Base-by-base conservation (phyloP, 805 yeast genomes). In the Saturnispora ahearnii region DNA sequence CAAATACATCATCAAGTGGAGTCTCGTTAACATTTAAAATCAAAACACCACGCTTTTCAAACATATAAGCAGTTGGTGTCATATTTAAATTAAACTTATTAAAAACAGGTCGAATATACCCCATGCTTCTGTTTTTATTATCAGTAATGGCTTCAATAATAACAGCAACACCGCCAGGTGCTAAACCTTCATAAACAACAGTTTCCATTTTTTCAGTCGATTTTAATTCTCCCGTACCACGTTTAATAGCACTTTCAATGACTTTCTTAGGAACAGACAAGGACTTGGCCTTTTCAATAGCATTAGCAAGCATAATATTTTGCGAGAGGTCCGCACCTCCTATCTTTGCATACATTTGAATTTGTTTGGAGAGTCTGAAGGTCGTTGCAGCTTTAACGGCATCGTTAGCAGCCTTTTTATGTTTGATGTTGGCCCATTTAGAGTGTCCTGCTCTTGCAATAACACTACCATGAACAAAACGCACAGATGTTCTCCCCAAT, bases 381-480 rank as follows among this genome's bases (percentile, higher is more conserved):
- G 87, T 81, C 29, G 79, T 72, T 50, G 79, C 76, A 52, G 87
- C 82, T 63, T 79, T 82, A 51, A 76, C 79, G 21, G 88, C 86
- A 68, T 91, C 99, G 60, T 89, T 88, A 55, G 87, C 87, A 49
- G 96, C 96, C 67, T 91, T 91, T 62, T 86, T 93, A 62, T 89
- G 97, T 62, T 89, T 85, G 57, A 93, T 91, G 44, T 86, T 87
- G 41, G 95, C 87, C 99, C 99, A 91, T 66, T 90, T 91, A 34
- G 87, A 84, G 65, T 91, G 99, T 1, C 99, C 99, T 0, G 88
- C 49, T 11, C 10, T 13, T 8, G 15, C 13, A 4, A n/a, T 15
- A 11, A 4, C 9, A 30, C 41, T 34, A 4, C 41, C n/a, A 37
- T 22, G 31, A 18, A 44, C 13, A 26, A 11, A 13, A n/a, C 47